Conservation (phyloP, 345 rosid genomes). For the Gossypium raimondii region DNA sequence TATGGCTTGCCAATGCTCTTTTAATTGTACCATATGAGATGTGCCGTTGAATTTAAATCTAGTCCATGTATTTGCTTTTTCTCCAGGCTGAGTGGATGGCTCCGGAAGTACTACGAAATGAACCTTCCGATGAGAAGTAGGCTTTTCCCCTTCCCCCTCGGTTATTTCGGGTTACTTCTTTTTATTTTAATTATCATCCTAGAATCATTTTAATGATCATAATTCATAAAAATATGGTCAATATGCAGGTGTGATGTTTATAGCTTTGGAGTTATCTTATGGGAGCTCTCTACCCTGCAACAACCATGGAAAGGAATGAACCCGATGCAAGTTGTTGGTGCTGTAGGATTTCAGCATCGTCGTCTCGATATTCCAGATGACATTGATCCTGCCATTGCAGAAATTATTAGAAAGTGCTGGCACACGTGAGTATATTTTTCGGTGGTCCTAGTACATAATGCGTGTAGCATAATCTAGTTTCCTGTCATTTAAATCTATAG, state of each 20-base stretch:
- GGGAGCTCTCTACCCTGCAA: conserved; percentile 79
- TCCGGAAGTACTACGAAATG: conserved; percentile 93
- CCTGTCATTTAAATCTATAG: neutral
- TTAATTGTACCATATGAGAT: neutral
- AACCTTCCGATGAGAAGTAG: conserved; percentile 96
- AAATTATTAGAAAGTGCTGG: conserved; percentile 81
- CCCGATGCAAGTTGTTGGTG: conserved; percentile 99
- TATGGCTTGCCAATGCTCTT: neutral
- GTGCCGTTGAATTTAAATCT: neutral
- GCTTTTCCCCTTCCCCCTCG: conserved; percentile 4
- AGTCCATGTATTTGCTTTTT: conserved; percentile 13
- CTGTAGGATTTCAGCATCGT: conserved; percentile 95
- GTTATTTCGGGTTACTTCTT: neutral
- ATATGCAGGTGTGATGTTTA: conserved; percentile 84
- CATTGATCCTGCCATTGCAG: conserved; percentile 65
- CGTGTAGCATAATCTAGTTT: neutral
- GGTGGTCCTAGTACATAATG: too few species aligned
- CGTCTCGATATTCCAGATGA: conserved; percentile 72
- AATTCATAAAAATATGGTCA: conserved; percentile 3
- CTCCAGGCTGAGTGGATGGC: conserved; percentile 99
- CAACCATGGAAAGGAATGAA: conserved; percentile 99
- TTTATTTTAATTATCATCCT: neutral
- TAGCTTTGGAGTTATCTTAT: conserved; percentile 89
- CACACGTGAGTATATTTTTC: conserved; percentile 62
- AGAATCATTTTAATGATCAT: neutral